Conservation (phyloP, 2,329 filamentous ascomycete genomes). For the Botrytis aclada region DNA sequence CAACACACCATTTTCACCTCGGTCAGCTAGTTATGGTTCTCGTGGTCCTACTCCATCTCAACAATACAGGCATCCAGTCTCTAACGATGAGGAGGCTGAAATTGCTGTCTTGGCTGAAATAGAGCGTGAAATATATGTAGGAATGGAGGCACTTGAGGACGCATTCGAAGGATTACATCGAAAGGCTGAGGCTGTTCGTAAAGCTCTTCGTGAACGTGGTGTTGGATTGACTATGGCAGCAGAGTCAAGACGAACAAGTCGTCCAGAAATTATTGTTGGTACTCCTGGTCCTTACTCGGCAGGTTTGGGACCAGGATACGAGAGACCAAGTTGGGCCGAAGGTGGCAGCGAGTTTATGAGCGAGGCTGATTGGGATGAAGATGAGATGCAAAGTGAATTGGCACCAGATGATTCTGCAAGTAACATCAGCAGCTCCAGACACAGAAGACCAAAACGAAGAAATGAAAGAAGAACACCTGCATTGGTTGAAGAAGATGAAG, state of each 20-base stretch:
- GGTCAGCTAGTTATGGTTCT: constrained; percentile 41
- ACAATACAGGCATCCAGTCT: constrained; percentile 59
- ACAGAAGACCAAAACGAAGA: constrained; percentile 64
- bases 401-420: constrained; percentile 78
- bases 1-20: constrained; percentile 36
- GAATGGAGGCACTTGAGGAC: constrained; percentile 93
- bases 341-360: constrained; percentile 47
- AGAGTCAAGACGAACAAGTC: constrained; percentile 31
- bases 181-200: constrained; percentile 77
- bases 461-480: constrained; percentile 69
- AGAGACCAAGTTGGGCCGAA: constrained; percentile 34
- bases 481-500: constrained; percentile 68
- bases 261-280: constrained; percentile 40
- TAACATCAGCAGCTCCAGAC: constrained; percentile 71
- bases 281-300: constrained; percentile 41
- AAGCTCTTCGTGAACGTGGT: constrained; percentile 74
- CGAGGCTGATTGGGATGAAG: constrained; percentile 39
- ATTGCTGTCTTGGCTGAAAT: constrained; percentile 87
- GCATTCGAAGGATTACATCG: constrained; percentile 89
- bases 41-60: constrained; percentile 58
- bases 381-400: constrained; percentile 57
- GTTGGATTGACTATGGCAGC: constrained; percentile 59
- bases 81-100: constrained; percentile 90
- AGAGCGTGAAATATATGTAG: constrained; percentile 86
- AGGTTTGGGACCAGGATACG: constrained; percentile 37